A percentile compares a stretch with the other conserved stretches of the same genome.
Conservation (phyloP, 83 land plant genomes). For the Picea mariana region DNA sequence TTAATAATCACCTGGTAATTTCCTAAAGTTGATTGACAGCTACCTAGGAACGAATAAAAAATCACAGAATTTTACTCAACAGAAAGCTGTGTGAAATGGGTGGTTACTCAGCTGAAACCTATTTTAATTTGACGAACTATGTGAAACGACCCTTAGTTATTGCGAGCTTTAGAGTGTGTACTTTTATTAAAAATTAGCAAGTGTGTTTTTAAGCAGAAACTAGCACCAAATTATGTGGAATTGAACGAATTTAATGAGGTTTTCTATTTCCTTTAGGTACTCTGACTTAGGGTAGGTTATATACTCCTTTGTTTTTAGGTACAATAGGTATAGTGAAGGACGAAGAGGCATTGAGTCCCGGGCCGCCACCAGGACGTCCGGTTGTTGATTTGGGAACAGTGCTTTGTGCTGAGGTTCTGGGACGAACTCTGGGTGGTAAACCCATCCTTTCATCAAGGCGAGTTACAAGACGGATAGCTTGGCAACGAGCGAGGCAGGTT, state of each 20-base stretch:
- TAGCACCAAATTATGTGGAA: not conserved
- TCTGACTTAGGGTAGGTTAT: not conserved
- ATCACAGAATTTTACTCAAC: no score
- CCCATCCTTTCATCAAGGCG: constrained; percentile 70
- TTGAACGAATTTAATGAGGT: not conserved
- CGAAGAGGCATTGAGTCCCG: constrained; percentile 48
- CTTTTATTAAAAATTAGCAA: no score
- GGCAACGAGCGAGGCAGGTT: constrained; percentile 96
- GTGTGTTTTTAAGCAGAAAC: not conserved
- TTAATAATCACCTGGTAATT: no score
- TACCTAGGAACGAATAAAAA: no score
- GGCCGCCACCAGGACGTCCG: constrained; percentile 35
- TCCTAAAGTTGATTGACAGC: no score
- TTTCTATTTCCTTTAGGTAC: not conserved
- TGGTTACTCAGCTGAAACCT: no score
- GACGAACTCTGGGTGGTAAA: constrained; percentile 77
- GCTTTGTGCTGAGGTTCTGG: constrained; percentile 69
- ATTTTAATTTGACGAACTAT: no score
- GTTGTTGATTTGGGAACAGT: constrained; percentile 75
- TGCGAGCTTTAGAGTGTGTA: not conserved
- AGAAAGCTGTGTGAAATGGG: no score
- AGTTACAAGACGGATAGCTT: constrained; percentile 55
- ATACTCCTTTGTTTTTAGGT: constrained; percentile 5
- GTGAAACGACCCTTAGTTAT: not conserved
- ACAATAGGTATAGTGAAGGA: constrained; percentile 61